Percentiles rank a stretch among this genome's conserved stretches.
These are phyloP conservation scores for Trichoderma gracile DNA, from an alignment of 2,329 filamentous ascomycete genomes.

Conservation along the genomic window DNA sequence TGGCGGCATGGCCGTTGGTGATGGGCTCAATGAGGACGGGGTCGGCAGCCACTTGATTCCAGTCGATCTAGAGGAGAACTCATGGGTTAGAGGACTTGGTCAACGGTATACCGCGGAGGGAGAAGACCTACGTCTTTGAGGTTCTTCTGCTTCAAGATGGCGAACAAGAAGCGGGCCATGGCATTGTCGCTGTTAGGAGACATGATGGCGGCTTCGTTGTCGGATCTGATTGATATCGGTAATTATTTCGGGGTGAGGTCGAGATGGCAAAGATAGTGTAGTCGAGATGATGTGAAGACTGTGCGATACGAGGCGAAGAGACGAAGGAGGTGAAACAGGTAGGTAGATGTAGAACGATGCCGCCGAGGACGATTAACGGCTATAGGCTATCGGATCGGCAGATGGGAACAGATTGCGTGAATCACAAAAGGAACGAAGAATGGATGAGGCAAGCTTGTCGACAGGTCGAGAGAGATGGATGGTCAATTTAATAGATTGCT, in stretches of 20 bases:
- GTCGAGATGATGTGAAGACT: not conserved
- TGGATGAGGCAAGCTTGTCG: not conserved
- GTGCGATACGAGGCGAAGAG: not conserved
- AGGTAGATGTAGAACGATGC: not conserved
- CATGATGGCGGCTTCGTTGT: constrained; percentile 42
- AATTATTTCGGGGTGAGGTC: too few species aligned
- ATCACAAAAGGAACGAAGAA: not conserved
- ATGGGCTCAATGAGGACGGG: constrained; percentile 56
- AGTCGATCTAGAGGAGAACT: constrained; percentile 52
- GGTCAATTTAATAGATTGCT: constrained; percentile 1
- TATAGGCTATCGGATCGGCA: not conserved
- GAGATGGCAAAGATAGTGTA: not conserved
- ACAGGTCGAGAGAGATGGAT: not conserved
- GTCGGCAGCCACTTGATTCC: constrained; percentile 57
- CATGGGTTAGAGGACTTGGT: constrained; percentile 25
- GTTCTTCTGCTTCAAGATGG: constrained; percentile 60
- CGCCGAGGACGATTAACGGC: not conserved
- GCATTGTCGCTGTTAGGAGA: constrained; percentile 57
- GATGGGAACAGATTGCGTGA: not conserved
- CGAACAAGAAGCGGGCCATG: constrained; percentile 60
- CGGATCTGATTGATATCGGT: not conserved
- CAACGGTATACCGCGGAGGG: not conserved
- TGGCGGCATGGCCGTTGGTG: constrained; percentile 61
- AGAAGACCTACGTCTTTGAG: constrained; percentile 57
- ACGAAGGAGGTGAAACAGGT: not conserved